These are phyloP conservation scores for Penicillium brevicompactum DNA, from an alignment of 2,329 filamentous ascomycete genomes.

Conservation along the genomic window DNA sequence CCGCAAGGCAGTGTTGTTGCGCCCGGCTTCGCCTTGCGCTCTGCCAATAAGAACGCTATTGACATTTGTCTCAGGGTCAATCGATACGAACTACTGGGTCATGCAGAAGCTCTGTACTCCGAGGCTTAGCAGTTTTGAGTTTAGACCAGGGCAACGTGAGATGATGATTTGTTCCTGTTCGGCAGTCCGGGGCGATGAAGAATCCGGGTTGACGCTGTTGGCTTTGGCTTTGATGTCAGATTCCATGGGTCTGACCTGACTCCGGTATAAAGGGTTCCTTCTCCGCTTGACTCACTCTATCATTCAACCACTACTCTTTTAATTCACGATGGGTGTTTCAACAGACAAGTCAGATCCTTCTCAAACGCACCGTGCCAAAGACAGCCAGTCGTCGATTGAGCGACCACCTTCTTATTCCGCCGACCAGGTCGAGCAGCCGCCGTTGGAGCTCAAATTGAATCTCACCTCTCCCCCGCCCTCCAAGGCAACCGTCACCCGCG, in stretches of 20 bases:
- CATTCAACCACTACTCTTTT: not conserved
- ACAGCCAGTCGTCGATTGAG: slow-evolving; percentile 1
- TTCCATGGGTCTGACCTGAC: too few relatives aligned
- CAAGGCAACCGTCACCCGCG: slow-evolving; percentile 35
- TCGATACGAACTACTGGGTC: not conserved
- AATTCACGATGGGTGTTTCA: slow-evolving; percentile 13
- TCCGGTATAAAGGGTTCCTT: too few relatives aligned
- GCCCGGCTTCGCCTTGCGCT: slow-evolving; percentile 1
- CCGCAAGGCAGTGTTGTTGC: slow-evolving; percentile 8
- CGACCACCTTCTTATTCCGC: slow-evolving; percentile 30
- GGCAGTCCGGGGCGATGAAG: too few relatives aligned
- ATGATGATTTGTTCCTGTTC: not conserved
- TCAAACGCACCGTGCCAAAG: not conserved
- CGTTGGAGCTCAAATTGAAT: slow-evolving; percentile 23
- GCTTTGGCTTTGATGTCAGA: too few relatives aligned
- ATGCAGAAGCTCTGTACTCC: not conserved
- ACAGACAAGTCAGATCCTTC: slow-evolving; percentile 15
- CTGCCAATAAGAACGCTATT: not conserved
- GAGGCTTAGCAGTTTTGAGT: not conserved
- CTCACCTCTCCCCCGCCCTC: slow-evolving; percentile 10
- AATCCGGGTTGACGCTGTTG: too few relatives aligned
- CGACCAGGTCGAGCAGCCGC: slow-evolving; percentile 14
- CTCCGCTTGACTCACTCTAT: too few relatives aligned
- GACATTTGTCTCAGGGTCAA: not conserved
- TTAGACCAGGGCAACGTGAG: not conserved